Evolutionary conservation across 2,329 filamentous ascomycete genomes (phyloP), one percentile per base, ranked within the genome.

Genomic region (Talaromyces sp.): DNA sequence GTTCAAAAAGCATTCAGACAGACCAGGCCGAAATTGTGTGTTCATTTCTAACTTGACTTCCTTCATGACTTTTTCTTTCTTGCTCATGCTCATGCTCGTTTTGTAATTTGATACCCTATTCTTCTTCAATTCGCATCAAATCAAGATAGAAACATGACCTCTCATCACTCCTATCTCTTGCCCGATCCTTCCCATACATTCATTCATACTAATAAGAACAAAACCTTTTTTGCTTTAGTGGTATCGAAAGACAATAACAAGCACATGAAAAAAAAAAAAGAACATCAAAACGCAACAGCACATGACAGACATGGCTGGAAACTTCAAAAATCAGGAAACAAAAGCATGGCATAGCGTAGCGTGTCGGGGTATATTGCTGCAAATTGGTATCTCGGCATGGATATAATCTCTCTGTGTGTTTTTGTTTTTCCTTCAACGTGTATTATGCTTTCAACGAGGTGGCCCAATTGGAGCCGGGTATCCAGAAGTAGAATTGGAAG

Each of bases 401-500:
- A 61, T 61, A 62, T 58, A 62, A 63, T 63, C 31, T 36, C 49
- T 54, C 43, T 64, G 31, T 58, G 31, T 58, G 62, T 64, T 51
- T 53, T 73, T 74, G 74, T 76, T 59, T 61, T 66, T 59, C 36
- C 73, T 74, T 74, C 77, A 82, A 81, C 40, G 29, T 58, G 53
- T 63, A 56, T 63, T 63, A 63, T 63, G 51, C 61, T 88, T 63
- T 89, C 90, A 94, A 91, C 91, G 91, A 85, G 90, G 92, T 87
- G 91, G 90, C 85, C 91, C 91, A 85, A 93, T 90, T 72, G 91
- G 91, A 84, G 88, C 92, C 86, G 92, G 91, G 91, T 95, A 95
- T 92, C 92, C 92, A 88, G 92, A 94, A 91, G 90, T 91, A 86
- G 92, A 96, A 89, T 96, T 91, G 83, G 92, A 95, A 83, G 92